Evolutionary conservation across 305 asterid genomes (phyloP).

Genomic region (Solanum hybrid): DNA sequence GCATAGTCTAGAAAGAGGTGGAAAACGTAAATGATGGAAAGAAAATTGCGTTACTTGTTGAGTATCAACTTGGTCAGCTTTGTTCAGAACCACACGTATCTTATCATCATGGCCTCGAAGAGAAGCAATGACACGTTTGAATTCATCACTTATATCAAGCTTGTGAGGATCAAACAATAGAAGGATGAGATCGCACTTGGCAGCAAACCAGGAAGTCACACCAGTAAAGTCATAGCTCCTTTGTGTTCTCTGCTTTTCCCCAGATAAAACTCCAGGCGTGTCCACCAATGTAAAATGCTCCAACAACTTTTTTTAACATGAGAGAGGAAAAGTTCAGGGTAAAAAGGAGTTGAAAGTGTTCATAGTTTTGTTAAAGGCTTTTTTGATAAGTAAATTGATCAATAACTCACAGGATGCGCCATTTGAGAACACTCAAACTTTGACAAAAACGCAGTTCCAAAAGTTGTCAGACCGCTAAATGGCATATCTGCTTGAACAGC

Average conservation of each 20-base stretch:
- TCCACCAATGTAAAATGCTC: slow-evolving; percentile 94
- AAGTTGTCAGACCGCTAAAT: slow-evolving; percentile 76
- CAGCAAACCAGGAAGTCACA: slow-evolving; percentile 94
- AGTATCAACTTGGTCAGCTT: slow-evolving; percentile 35
- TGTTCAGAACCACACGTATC: slow-evolving; percentile 89
- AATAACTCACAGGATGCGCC: slow-evolving; percentile 85
- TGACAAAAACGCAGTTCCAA: slow-evolving; percentile 86
- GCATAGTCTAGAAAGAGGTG: neutral
- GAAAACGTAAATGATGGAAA: neutral
- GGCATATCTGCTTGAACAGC: slow-evolving; percentile 99
- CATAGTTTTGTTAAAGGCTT: neutral
- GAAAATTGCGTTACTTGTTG: slow-evolving; percentile 51
- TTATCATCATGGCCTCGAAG: slow-evolving; percentile 93
- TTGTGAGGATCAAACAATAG: slow-evolving; percentile 94
- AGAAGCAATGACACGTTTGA: slow-evolving; percentile 84
- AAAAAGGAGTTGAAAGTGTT: neutral
- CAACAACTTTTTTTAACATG: slow-evolving; percentile 50
- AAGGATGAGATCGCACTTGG: slow-evolving; percentile 84
- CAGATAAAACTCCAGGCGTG: slow-evolving; percentile 93
- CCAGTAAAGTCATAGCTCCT: slow-evolving; percentile 97
- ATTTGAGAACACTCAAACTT: slow-evolving; percentile 96
- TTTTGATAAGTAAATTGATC: slow-evolving; percentile 1
- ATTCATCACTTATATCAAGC: slow-evolving; percentile 47
- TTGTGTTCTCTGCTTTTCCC: slow-evolving; percentile 93
- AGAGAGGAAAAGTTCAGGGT: neutral